Evolutionary conservation across 1,284 basidiomycete genomes (phyloP), one percentile per base, ranked within the genome.

Genomic region (Marasmius tenuissimus): DNA sequence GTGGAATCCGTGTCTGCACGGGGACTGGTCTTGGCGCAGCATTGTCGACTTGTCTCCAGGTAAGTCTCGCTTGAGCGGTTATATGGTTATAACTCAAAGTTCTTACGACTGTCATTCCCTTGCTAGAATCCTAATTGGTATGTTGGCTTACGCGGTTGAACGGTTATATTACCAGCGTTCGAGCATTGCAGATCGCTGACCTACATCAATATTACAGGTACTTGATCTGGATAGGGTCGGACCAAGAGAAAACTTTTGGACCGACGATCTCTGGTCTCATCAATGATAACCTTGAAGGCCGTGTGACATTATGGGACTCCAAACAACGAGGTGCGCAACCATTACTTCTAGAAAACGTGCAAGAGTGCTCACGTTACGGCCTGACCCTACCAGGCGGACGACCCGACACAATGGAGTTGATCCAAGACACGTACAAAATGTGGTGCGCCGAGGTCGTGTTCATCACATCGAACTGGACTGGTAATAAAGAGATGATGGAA

Each of bases 361-460:
- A 3, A 6, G n/a, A 42, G n/a, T 12, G 3, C n/a, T 42, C 2
- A 42, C 3, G 6, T n/a, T 6, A 5, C 7, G 2, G 45, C 16
- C 4, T 10, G 14, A 18, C 45, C 5, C 16, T 16, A n/a, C 2
- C 7, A 47, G 45, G 45, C 54, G 87, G 88, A 33, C 83, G 90
- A 57, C 91, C 91, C 9, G 88, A 92, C 68, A 85, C 86, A 12
- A 89, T 91, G 86, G 89, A 89, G 72, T 73, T 92, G 60, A 68
- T 92, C 63, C 86, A 84, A 70, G 88, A 92, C 65, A 80, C 78
- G 1, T 88, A 89, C 68, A 70, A 81, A 50, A 80, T 79, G 49
- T 92, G 87, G 85, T 77, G 83, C 51, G 89, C 89, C 3, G 89
- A 92, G 80, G 89, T 91, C 55, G 86, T 91, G 16, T 89, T 91